Base-by-base conservation (phyloP, 1,284 basidiomycete species). In the Peniophora sp. region DNA sequence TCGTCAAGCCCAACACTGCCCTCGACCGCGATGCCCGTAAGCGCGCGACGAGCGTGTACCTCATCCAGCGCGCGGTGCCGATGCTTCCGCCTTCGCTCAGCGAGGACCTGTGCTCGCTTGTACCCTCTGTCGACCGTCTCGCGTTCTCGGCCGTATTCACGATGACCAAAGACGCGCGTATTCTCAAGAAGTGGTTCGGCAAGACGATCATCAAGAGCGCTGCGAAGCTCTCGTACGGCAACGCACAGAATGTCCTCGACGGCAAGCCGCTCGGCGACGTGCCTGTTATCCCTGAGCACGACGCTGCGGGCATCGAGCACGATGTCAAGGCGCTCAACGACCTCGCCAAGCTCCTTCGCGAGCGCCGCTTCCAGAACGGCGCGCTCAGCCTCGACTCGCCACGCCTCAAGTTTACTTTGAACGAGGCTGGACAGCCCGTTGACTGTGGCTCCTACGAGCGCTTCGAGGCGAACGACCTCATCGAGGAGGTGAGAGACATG, bases 1-100 rank as follows among this genome's bases (percentile, higher is more conserved):
- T 98, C 70, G 89, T 96, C 63, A 96, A 94, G 72, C 85, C 92
- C 23, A 97, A 97, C 67, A 97, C 92, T 8, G 90, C 95, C 16
- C 75, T 99, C 58, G 97, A 99, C 63, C 92, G 97, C 34, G 97
- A 99, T 69, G 97, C 97, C 47, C 84, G 93, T 60, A 98, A 97
- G 72, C 83, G 96, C 56, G 96, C 94, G 24, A 98, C 95, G 2
- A 93, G 91, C 59, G 97, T 99, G 48, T 97, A 97, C 65, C 85
- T 99, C 41, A 85, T 98, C 39, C 96, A 98, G 66, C 85, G 94
- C 45, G 84, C 89, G 25, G 93, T 98, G 10, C 94, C 95, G 0
- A 99, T 99, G 96, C 76, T 99, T 5, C 96, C 96, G 1, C 92
- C 93, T 23, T 76, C 84, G 10, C 74, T 99, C 38, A 90, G 87